A percentile compares a stretch with the other conserved stretches of the same genome.
phyloP scores from a whole-genome alignment of 257 asterid species.

The Nicotiana tomentosiformis region DNA sequence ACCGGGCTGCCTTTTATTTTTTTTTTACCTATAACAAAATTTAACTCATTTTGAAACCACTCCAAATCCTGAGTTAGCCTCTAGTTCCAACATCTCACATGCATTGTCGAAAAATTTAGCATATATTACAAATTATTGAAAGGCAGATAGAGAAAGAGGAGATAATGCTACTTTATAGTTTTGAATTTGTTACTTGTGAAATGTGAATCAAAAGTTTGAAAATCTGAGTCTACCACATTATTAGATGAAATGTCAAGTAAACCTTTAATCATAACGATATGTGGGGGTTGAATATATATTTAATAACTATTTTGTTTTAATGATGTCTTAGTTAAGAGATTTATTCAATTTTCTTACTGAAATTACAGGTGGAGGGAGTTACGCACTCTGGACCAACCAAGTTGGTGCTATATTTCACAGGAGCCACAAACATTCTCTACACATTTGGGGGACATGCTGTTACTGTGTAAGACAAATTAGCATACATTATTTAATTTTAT shows the following conservation, averaged over 20 bases:
- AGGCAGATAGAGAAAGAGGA: neutral
- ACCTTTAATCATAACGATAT: neutral
- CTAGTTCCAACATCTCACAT: no score
- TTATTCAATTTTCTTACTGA: neutral
- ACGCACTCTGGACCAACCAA: slow-evolving; percentile 46
- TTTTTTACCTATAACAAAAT: no score
- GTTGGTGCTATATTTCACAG: slow-evolving; percentile 44
- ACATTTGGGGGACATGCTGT: slow-evolving; percentile 60
- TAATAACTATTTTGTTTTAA: neutral
- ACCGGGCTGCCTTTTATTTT: no score
- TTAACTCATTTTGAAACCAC: no score
- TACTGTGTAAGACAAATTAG: slow-evolving; percentile 33
- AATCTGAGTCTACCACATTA: neutral
- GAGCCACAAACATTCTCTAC: slow-evolving; percentile 54
- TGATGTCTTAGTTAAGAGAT: neutral
- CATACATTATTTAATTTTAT: neutral
- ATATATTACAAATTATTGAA: neutral
- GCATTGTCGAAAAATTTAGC: neutral
- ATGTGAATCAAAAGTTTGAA: neutral
- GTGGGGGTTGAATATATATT: neutral
- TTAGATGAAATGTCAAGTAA: neutral
- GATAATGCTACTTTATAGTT: neutral
- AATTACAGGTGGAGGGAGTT: slow-evolving; percentile 39
- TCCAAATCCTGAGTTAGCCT: no score
- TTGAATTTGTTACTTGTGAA: neutral